These are phyloP conservation scores for Pichia scutulata DNA, from an alignment of 805 yeast species.

Conservation along the genomic window DNA sequence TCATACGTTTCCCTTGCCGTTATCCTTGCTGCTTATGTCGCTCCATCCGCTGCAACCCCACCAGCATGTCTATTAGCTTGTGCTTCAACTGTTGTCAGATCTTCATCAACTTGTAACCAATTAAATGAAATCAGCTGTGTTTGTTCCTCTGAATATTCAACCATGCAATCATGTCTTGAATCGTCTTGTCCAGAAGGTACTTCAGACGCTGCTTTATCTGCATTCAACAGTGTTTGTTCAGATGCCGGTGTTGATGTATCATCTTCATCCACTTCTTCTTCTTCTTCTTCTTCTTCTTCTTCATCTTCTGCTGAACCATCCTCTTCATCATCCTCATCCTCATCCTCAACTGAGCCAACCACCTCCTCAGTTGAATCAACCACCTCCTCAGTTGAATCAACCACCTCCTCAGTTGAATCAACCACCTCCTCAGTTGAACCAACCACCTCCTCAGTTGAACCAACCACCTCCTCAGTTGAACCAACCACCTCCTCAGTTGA, in stretches of 20 bases:
- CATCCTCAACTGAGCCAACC: slow-evolving; percentile 21
- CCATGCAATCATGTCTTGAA: slow-evolving; percentile 56
- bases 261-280: slow-evolving; percentile 23
- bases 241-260: slow-evolving; percentile 34
- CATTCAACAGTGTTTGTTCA: slow-evolving; percentile 49
- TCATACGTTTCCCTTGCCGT: slow-evolving; percentile 18
- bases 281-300: slow-evolving; percentile 27
- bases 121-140: slow-evolving; percentile 62
- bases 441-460: slow-evolving; percentile 18
- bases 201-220: slow-evolving; percentile 48
- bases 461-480: slow-evolving; percentile 15
- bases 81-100: slow-evolving; percentile 60
- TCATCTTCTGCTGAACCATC: slow-evolving; percentile 30
- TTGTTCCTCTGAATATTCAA: slow-evolving; percentile 48
- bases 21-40: slow-evolving; percentile 33
- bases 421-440: slow-evolving; percentile 20
- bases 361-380: slow-evolving; percentile 18
- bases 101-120: slow-evolving; percentile 45
- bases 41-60: slow-evolving; percentile 52
- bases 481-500: slow-evolving; percentile 1
- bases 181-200: slow-evolving; percentile 60
- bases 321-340: slow-evolving; percentile 26
- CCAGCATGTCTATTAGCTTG: slow-evolving; percentile 92
- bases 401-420: slow-evolving; percentile 22
- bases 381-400: slow-evolving; percentile 16